Percentiles rank a stretch among this genome's conserved stretches.
phyloP scores from a whole-genome alignment of 1,139 yeast genomes.

The Hyphopichia fennica region DNA sequence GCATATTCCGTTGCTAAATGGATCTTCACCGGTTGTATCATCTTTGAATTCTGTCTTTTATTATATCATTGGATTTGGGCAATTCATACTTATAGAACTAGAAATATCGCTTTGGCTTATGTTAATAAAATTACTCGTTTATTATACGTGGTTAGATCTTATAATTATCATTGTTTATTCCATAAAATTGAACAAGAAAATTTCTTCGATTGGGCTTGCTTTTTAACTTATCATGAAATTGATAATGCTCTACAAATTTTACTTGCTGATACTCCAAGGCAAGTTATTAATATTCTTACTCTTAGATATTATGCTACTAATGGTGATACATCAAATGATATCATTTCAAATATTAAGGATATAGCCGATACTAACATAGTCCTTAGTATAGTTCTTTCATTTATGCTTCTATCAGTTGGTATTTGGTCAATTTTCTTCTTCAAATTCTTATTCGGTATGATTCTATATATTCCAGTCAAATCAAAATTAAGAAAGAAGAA shows the following conservation, averaged over 20 bases:
- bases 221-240: slow-evolving; percentile 66
- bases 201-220: slow-evolving; percentile 65
- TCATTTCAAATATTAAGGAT: slow-evolving; percentile 51
- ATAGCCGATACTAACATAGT: slow-evolving; percentile 62
- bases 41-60: slow-evolving; percentile 64
- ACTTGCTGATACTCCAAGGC: slow-evolving; percentile 87
- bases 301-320: slow-evolving; percentile 55
- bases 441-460: slow-evolving; percentile 57
- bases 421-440: slow-evolving; percentile 73
- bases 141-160: slow-evolving; percentile 55
- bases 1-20: slow-evolving; percentile 64
- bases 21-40: slow-evolving; percentile 82
- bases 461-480: slow-evolving; percentile 56
- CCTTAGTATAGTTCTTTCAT: slow-evolving; percentile 69
- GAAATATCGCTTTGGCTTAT: slow-evolving; percentile 70
- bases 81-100: slow-evolving; percentile 54
- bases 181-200: slow-evolving; percentile 67
- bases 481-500: slow-evolving; percentile 43
- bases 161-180: slow-evolving; percentile 71
- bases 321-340: slow-evolving; percentile 41
- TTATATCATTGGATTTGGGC: slow-evolving; percentile 64
- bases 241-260: slow-evolving; percentile 64
- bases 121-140: slow-evolving; percentile 64
- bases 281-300: slow-evolving; percentile 77
- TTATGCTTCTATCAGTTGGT: slow-evolving; percentile 75